phyloP scores from a whole-genome alignment of 2,329 filamentous ascomycete genomes.

The Colletotrichum sp. region DNA sequence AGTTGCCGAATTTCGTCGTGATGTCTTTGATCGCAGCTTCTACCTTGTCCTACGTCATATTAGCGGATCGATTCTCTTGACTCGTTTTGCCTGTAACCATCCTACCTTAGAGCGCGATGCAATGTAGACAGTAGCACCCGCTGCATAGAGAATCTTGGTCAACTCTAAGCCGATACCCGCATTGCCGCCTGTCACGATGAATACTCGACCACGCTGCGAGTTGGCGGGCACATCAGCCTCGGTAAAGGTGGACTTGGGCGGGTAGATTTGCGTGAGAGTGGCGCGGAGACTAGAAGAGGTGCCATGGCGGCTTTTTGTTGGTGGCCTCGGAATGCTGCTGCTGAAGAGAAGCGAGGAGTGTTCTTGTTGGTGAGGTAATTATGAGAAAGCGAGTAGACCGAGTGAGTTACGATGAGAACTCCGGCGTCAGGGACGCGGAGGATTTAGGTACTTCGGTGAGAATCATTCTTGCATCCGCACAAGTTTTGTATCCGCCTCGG shows the following conservation, averaged over 20 bases:
- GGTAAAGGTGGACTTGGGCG: constrained; percentile 29
- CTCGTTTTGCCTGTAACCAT: background rate
- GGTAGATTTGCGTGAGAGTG: constrained; percentile 14
- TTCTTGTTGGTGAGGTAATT: background rate
- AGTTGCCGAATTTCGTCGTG: background rate
- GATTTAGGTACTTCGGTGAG: background rate
- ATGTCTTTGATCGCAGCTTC: background rate
- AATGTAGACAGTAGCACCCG: constrained; percentile 58
- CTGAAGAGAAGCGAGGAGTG: background rate
- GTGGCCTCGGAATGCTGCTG: constrained; percentile 24
- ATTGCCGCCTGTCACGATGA: constrained; percentile 53
- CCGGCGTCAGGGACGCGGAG: background rate
- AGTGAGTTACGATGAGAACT: background rate
- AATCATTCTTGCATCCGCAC: background rate
- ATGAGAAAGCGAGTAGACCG: background rate
- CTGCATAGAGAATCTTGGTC: constrained; percentile 54
- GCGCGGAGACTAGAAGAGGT: background rate
- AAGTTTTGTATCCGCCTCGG: background rate
- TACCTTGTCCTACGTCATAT: background rate
- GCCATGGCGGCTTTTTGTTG: background rate
- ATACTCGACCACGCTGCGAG: constrained; percentile 32
- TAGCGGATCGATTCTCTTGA: background rate
- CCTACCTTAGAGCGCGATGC: constrained; percentile 44
- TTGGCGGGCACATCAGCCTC: constrained; percentile 27
- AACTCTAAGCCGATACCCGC: constrained; percentile 54